Percentiles rank a stretch among this genome's conserved stretches.
These are phyloP conservation scores for Debaryomyces prosopidis DNA, from an alignment of 805 yeast species.

Conservation along the genomic window DNA sequence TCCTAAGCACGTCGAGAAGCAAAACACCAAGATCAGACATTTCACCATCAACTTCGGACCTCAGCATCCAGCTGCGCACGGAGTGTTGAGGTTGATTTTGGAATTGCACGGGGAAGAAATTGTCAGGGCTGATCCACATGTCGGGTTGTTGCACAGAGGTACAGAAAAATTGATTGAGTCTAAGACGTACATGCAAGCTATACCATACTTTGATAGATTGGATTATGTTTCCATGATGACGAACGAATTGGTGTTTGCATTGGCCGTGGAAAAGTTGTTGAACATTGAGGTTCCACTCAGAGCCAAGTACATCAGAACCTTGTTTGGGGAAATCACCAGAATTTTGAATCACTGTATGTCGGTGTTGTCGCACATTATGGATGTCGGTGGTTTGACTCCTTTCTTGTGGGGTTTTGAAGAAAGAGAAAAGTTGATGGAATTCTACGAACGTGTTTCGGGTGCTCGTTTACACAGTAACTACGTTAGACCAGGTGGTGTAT, in stretches of 20 bases:
- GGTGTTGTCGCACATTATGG: constrained; percentile 86
- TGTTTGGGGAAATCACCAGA: constrained; percentile 87
- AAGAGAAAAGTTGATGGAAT: constrained; percentile 90
- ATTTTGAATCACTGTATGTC: constrained; percentile 84
- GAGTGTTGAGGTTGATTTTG: constrained; percentile 81
- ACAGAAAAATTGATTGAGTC: constrained; percentile 86
- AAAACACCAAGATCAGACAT: constrained; percentile 67
- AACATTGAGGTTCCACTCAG: constrained; percentile 84
- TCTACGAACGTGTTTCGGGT: constrained; percentile 87
- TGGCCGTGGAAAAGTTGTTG: constrained; percentile 82
- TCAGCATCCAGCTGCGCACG: constrained; percentile 95
- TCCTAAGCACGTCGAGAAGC: constrained; percentile 42
- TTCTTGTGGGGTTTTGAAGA: constrained; percentile 94
- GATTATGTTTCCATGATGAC: constrained; percentile 90
- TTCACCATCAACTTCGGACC: constrained; percentile 92
- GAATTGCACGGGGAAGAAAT: constrained; percentile 90
- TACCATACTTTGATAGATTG: constrained; percentile 85
- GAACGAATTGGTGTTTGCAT: constrained; percentile 79
- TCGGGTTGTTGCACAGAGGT: constrained; percentile 84
- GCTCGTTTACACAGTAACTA: constrained; percentile 89
- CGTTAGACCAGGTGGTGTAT: constrained; percentile 89
- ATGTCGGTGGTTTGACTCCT: constrained; percentile 91
- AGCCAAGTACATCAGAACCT: constrained; percentile 79
- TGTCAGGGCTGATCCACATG: constrained; percentile 84
- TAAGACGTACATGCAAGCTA: constrained; percentile 84